These are phyloP conservation scores for Anthracocystis panici-leucophaei DNA, from an alignment of 1,284 basidiomycete genomes.

Conservation along the genomic window DNA sequence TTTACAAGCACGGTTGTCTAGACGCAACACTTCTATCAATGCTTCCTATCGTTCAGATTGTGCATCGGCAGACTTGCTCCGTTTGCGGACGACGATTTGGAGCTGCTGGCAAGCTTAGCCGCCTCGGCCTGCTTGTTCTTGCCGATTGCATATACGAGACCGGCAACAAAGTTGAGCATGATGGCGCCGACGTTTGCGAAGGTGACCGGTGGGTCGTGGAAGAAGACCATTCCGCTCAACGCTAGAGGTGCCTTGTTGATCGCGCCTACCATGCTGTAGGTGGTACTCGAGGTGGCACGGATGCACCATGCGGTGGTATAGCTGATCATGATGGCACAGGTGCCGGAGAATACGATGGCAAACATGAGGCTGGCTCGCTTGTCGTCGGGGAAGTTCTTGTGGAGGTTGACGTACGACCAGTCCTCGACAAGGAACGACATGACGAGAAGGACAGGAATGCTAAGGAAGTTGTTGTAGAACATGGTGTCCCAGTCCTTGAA, in stretches of 20 bases:
- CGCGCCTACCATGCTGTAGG: constrained; percentile 99
- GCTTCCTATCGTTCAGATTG: constrained; percentile 45
- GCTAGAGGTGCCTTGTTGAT: constrained; percentile 98
- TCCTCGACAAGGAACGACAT: constrained; percentile 89
- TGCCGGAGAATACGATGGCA: constrained; percentile 94
- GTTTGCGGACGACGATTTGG: constrained; percentile 41
- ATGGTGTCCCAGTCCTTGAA: constrained; percentile 99
- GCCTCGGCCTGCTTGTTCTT: constrained; percentile 68
- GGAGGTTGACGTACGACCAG: constrained; percentile 85
- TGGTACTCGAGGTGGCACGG: constrained; percentile 93
- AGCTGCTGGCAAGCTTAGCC: constrained; percentile 42
- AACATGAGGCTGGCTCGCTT: constrained; percentile 83
- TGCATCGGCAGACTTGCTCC: constrained; percentile 37
- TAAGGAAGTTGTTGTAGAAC: constrained; percentile 98
- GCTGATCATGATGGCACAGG: constrained; percentile 95
- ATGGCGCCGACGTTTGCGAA: constrained; percentile 89
- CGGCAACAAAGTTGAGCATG: constrained; percentile 88
- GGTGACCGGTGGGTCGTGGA: constrained; percentile 81
- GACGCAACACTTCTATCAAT: constrained; percentile 15
- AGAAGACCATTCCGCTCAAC: constrained; percentile 69
- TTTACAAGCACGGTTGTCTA: background rate
- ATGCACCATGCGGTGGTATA: constrained; percentile 99
- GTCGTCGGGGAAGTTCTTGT: constrained; percentile 87
- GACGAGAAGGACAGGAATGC: constrained; percentile 86
- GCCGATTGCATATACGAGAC: constrained; percentile 64